phyloP scores from a whole-genome alignment of 1,284 basidiomycete species.

The Cystobasidium sp. region DNA sequence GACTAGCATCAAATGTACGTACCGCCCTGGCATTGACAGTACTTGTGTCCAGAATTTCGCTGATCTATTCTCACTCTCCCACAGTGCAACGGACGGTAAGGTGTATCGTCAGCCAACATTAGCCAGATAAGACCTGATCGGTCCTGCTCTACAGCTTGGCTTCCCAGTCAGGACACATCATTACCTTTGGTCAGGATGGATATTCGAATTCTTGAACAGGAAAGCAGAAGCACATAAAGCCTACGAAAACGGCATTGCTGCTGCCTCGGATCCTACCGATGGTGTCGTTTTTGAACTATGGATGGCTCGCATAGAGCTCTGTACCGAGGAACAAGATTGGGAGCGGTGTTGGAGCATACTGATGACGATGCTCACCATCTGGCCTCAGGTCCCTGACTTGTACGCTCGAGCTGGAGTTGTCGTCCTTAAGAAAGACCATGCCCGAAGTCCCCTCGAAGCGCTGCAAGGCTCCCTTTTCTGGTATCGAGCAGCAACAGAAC shows the following conservation, averaged over 20 bases:
- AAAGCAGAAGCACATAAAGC: conserved; percentile 2
- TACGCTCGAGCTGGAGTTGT: background rate
- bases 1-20: conserved; percentile 21
- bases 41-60: background rate
- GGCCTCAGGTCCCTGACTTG: conserved; percentile 5
- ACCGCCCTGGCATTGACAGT: background rate
- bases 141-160: background rate
- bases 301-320: conserved; percentile 12
- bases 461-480: background rate
- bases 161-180: background rate
- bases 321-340: background rate
- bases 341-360: background rate
- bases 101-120: background rate
- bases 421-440: background rate
- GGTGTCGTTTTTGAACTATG: background rate
- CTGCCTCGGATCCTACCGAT: background rate
- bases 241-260: conserved; percentile 1
- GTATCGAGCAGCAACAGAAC: background rate
- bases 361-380: conserved; percentile 4
- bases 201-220: conserved; percentile 10
- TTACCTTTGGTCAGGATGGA: conserved; percentile 20
- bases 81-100: conserved; percentile 11
- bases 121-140: background rate
- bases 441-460: background rate
- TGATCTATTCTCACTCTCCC: background rate